Percentiles rank a stretch among this genome's conserved stretches.
Evolutionary conservation across 2,329 filamentous ascomycete species (phyloP).

Genomic region (Ambrosiella xylebori): DNA sequence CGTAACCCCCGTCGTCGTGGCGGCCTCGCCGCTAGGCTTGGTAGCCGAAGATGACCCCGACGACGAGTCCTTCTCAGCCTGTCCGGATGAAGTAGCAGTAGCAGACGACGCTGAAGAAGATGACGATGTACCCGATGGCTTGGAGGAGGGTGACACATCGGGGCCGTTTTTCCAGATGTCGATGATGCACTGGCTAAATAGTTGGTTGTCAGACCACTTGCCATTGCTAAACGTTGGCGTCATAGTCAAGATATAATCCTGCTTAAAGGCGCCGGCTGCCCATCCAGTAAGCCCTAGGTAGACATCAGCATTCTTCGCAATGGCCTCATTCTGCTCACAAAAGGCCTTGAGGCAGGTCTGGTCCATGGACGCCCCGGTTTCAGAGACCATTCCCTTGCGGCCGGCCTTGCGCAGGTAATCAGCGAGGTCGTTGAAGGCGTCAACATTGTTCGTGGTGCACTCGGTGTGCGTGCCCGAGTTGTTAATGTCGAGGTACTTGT

Average conservation of each 20-base stretch:
- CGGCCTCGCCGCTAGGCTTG: neutral
- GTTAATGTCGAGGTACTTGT: constrained; percentile 43
- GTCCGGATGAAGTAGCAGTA: neutral
- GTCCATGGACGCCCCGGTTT: constrained; percentile 28
- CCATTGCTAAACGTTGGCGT: constrained; percentile 22
- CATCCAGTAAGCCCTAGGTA: constrained; percentile 30
- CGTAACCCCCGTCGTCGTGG: neutral
- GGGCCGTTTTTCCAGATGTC: constrained; percentile 12
- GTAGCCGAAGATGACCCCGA: neutral
- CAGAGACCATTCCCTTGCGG: constrained; percentile 29
- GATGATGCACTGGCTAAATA: constrained; percentile 18
- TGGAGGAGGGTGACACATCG: neutral
- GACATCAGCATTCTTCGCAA: constrained; percentile 29
- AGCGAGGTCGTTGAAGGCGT: constrained; percentile 29
- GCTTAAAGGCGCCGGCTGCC: constrained; percentile 28
- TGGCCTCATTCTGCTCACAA: constrained; percentile 29
- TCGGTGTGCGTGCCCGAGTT: constrained; percentile 34
- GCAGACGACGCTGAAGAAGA: neutral
- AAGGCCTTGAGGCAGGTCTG: constrained; percentile 26
- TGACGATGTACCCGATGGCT: neutral
- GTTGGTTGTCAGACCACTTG: constrained; percentile 11
- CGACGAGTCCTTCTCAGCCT: neutral
- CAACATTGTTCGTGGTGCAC: constrained; percentile 36
- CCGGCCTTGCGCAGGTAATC: constrained; percentile 27
- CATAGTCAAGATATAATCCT: constrained; percentile 26